Evolutionary conservation across 2,329 filamentous ascomycete species (phyloP), one percentile per base, ranked within the genome.

Genomic region (Verticillium nubilum): DNA sequence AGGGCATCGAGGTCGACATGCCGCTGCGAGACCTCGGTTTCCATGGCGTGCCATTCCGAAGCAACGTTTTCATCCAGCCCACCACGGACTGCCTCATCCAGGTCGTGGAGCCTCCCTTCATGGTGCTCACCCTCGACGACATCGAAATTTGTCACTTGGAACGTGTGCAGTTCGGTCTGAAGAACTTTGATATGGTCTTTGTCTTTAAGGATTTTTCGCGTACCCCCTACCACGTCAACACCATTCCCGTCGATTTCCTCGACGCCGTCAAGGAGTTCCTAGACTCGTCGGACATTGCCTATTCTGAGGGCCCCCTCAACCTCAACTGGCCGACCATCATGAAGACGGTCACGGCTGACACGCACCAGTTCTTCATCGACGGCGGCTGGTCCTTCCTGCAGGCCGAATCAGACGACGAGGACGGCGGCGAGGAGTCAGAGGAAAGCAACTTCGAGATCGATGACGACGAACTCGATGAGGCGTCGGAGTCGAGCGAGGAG

Each of bases 271-370:
- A 98, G 76, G 96, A 99, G 70, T 99, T 95, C 88, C 85, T 99
- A 10, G 94, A 99, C 74, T 93, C 89, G 1, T 93, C 95, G 54
- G 94, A 99, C 70, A 96, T 99, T 70, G 88, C 95, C 19, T 98
- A 88, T 79, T 90, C 87, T 13, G 96, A 99, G 75, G 95, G 95
- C 60, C 95, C 94, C 1, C 86, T 99, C 66, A 99, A 99, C 78
- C 83, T 99, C 60, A 98, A 98, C 81, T 99, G 95, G 95, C 90
- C 91, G 12, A 97, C 93, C 17, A 99, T 99, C 71, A 99, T 99
- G 92, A 99, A 99, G 83, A 99, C 95, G 0, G 93, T 99, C 27
- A 94, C 90, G 23, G 88, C 90, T 35, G 93, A 99, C 71, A 91
- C 95, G 2, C 94, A 99, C 72, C 86, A 89, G 67, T 99, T 99